Evolutionary conservation across 257 asterid genomes (phyloP).

Genomic region (Przewalskia tangutica): DNA sequence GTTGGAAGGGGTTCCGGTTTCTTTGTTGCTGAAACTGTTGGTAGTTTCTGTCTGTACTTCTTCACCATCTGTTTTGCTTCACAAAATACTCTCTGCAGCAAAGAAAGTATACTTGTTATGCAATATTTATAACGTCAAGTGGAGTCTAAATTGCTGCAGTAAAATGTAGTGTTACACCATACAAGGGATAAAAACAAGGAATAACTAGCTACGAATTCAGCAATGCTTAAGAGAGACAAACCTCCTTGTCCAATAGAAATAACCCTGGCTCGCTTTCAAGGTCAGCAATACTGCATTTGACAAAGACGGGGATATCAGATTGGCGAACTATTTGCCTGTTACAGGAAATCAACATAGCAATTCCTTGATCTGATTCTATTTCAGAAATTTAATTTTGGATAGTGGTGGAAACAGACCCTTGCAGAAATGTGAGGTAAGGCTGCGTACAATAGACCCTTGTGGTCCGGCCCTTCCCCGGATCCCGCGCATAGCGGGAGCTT

Average conservation of each 20-base stretch:
- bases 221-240: slow-evolving; percentile 7
- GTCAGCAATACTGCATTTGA: slow-evolving; percentile 58
- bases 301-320: not conserved
- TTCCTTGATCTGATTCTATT: not conserved
- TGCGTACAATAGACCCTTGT: no score
- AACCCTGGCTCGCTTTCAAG: slow-evolving; percentile 93
- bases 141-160: not conserved
- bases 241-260: slow-evolving; percentile 73
- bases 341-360: not conserved
- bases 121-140: not conserved
- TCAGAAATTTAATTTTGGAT: not conserved
- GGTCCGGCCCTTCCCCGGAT: no score
- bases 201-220: not conserved
- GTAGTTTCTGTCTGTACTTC: slow-evolving; percentile 53
- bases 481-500: no score
- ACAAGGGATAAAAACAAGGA: not conserved
- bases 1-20: slow-evolving; percentile 42
- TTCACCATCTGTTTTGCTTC: slow-evolving; percentile 86
- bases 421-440: no score
- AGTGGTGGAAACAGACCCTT: no score
- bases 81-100: slow-evolving; percentile 60
- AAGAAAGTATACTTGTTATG: not conserved
- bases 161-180: not conserved
- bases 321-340: not conserved
- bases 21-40: slow-evolving; percentile 22